phyloP scores from a whole-genome alignment of 768 basidiomycete genomes.

The Rhodotorula paludigena region DNA sequence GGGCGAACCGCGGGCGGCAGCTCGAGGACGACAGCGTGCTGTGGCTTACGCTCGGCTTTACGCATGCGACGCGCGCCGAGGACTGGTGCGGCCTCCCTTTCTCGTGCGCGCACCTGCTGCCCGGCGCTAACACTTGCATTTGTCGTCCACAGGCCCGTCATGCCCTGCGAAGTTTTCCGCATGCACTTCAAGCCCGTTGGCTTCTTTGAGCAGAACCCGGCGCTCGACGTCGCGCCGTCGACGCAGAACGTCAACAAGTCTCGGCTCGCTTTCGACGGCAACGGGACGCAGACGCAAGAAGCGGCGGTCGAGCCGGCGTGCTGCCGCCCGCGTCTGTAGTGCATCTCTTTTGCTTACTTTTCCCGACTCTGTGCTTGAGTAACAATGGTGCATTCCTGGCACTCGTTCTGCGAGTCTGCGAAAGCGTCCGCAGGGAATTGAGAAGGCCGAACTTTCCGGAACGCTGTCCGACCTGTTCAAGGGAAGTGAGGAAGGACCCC shows the following conservation, averaged over 20 bases:
- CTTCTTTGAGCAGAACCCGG: slow-evolving; percentile 16
- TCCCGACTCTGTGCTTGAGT: too few relatives aligned
- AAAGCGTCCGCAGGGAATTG: too few relatives aligned
- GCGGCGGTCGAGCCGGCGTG: too few relatives aligned
- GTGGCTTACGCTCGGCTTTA: slow-evolving; percentile 12
- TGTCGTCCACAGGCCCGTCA: background rate
- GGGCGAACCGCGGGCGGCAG: background rate
- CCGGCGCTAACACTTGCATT: background rate
- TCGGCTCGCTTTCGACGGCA: too few relatives aligned
- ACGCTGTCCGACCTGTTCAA: too few relatives aligned
- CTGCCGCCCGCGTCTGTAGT: too few relatives aligned
- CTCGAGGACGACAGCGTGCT: background rate
- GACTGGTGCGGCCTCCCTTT: background rate
- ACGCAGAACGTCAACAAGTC: slow-evolving; percentile 9
- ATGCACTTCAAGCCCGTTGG: slow-evolving; percentile 18
- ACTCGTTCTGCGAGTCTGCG: too few relatives aligned
- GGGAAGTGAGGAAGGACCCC: too few relatives aligned
- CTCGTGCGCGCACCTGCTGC: background rate
- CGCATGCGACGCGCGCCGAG: background rate
- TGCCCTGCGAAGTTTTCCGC: slow-evolving; percentile 2
- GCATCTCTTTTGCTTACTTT: too few relatives aligned
- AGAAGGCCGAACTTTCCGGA: too few relatives aligned
- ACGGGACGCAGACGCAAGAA: too few relatives aligned
- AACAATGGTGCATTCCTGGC: too few relatives aligned
- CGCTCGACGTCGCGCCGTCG: slow-evolving; percentile 5